A percentile compares a stretch with the other conserved stretches of the same genome.
phyloP scores from a whole-genome alignment of 192 early-diverging fungal species.

The Coemansia sp. region DNA sequence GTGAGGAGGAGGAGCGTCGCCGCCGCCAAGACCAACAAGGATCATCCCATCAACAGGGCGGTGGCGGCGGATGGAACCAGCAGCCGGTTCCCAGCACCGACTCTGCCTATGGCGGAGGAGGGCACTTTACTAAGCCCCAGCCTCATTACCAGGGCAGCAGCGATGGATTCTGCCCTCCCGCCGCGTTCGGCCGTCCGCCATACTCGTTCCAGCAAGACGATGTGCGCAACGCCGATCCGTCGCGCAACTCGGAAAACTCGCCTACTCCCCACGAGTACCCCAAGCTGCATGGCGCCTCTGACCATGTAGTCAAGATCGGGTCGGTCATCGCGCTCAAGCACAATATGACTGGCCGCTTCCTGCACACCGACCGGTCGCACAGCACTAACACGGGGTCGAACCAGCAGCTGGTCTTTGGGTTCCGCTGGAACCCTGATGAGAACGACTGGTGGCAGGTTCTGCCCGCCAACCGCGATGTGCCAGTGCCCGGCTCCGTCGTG shows the following conservation, averaged over 20 bases:
- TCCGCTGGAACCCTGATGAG: slow-evolving; percentile 46
- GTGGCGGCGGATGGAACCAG: slow-evolving; percentile 8
- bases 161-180: slow-evolving; percentile 36
- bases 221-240: slow-evolving; percentile 43
- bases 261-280: slow-evolving; percentile 50
- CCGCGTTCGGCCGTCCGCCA: slow-evolving; percentile 24
- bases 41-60: slow-evolving; percentile 4
- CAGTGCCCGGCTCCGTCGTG: slow-evolving; percentile 46
- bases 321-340: slow-evolving; percentile 62
- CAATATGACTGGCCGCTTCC: slow-evolving; percentile 57
- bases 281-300: slow-evolving; percentile 30
- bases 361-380: slow-evolving; percentile 53
- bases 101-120: slow-evolving; percentile 37
- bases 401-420: slow-evolving; percentile 62
- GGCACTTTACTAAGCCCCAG: slow-evolving; percentile 8
- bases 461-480: slow-evolving; percentile 50
- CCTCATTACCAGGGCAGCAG: slow-evolving; percentile 3
- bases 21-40: slow-evolving; percentile 12
- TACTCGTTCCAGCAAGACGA: slow-evolving; percentile 48
- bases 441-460: slow-evolving; percentile 60
- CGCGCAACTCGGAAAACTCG: slow-evolving; percentile 44
- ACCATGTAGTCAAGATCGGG: slow-evolving; percentile 50
- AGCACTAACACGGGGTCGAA: slow-evolving; percentile 56
- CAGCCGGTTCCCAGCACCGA: slow-evolving; percentile 15
- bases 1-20: slow-evolving; percentile 20